Evolutionary conservation across 1,284 basidiomycete species (phyloP).

Genomic region (Irpex sp.): DNA sequence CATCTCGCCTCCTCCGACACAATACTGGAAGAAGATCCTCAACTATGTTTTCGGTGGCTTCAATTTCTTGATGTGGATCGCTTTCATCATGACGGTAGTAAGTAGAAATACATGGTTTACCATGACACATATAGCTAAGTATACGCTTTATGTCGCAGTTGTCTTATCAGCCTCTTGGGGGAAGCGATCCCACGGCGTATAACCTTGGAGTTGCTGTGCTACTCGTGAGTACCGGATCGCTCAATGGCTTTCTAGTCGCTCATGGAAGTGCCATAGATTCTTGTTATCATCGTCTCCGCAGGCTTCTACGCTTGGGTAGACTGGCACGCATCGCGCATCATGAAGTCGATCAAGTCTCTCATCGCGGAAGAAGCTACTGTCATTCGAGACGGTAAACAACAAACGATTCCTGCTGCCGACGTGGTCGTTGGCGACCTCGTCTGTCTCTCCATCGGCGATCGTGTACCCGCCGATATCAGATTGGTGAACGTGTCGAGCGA

Average conservation of each 20-base stretch:
- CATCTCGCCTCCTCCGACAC: constrained; percentile 44
- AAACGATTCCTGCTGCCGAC: constrained; percentile 26
- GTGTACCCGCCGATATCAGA: constrained; percentile 47
- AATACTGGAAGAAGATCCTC: constrained; percentile 44
- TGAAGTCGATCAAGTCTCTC: constrained; percentile 50
- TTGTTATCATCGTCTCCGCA: constrained; percentile 34
- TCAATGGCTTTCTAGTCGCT: constrained; percentile 41
- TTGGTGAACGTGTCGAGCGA: constrained; percentile 46
- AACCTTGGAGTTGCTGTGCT: constrained; percentile 50
- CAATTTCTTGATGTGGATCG: constrained; percentile 51
- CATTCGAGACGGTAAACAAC: constrained; percentile 37
- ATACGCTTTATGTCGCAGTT: constrained; percentile 28
- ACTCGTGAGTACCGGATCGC: constrained; percentile 40
- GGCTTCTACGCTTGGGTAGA: constrained; percentile 39
- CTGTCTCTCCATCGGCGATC: constrained; percentile 35
- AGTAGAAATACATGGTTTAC: constrained; percentile 11
- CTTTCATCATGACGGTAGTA: constrained; percentile 42
- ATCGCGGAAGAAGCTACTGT: constrained; percentile 47
- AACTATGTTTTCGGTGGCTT: constrained; percentile 54
- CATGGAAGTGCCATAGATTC: constrained; percentile 34
- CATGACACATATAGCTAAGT: not conserved
- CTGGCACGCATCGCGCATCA: constrained; percentile 42
- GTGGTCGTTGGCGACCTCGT: constrained; percentile 30
- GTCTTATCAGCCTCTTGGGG: constrained; percentile 48
- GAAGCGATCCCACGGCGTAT: constrained; percentile 38